Evolutionary conservation across 495 filamentous ascomycete species (phyloP).

Genomic region (Neurospora tetrasperma): DNA sequence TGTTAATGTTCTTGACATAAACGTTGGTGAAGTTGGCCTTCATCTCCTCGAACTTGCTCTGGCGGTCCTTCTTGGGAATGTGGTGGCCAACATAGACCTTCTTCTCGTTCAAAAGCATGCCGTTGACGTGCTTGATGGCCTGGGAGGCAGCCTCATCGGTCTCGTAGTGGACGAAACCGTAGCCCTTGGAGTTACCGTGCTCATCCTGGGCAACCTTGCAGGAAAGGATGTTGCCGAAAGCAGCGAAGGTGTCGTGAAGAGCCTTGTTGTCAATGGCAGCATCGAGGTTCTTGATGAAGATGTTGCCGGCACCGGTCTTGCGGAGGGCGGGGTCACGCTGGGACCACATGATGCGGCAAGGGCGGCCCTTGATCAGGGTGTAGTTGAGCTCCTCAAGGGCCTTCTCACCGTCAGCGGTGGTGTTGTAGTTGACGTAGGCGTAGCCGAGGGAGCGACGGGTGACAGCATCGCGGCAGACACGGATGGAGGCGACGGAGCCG

Average conservation of each 20-base stretch:
- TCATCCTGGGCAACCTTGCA: conserved; percentile 99
- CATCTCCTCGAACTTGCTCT: conserved; percentile 99
- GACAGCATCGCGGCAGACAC: conserved; percentile 98
- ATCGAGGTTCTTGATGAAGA: conserved; percentile 99
- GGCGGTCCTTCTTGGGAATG: conserved; percentile 99
- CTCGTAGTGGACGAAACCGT: conserved; percentile 99
- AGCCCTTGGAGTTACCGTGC: conserved; percentile 89
- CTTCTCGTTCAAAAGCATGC: conserved; percentile 99
- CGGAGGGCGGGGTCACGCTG: conserved; percentile 97
- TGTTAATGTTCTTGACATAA: conserved; percentile 95
- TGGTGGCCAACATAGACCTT: conserved; percentile 99
- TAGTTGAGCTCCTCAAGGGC: conserved; percentile 99
- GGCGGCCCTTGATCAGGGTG: conserved; percentile 96
- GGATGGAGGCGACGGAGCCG: conserved; percentile 96
- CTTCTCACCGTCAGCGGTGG: conserved; percentile 89
- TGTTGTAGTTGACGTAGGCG: conserved; percentile 99
- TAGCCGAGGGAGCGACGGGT: conserved; percentile 98
- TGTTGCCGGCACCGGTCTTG: conserved; percentile 98
- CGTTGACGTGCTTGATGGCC: conserved; percentile 99
- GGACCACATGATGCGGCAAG: conserved; percentile 99
- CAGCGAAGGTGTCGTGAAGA: conserved; percentile 97
- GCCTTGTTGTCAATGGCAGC: conserved; percentile 99
- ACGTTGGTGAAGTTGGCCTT: conserved; percentile 99
- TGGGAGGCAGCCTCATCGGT: conserved; percentile 93
- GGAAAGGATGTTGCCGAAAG: conserved; percentile 97